Evolutionary conservation across 2,329 filamentous ascomycete genomes (phyloP).

Genomic region (Tolypocladium cylindrosporum): DNA sequence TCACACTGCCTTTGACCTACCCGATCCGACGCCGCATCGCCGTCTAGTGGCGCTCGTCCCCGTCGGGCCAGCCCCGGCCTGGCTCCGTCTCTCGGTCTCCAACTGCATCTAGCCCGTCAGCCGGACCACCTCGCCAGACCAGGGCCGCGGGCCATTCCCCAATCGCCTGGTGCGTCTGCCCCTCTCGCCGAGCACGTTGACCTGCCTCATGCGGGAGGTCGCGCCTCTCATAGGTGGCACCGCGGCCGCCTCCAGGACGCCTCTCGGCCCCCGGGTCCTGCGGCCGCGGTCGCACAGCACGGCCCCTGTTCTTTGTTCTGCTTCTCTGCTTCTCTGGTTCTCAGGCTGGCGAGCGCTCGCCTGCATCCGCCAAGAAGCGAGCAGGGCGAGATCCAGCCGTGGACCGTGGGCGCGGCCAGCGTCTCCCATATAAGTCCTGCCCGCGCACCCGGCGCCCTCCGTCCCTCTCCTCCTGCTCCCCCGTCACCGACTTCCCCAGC

Average conservation of each 20-base stretch:
- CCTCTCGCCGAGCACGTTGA: constrained; percentile 2
- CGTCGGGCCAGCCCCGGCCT: background rate
- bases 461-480: background rate
- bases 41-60: background rate
- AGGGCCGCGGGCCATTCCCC: background rate
- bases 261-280: background rate
- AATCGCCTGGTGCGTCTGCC: background rate
- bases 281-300: background rate
- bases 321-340: no score
- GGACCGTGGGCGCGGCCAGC: background rate
- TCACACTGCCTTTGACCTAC: background rate
- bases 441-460: background rate
- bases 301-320: no score
- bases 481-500: background rate
- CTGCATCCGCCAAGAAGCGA: background rate
- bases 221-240: constrained; percentile 16
- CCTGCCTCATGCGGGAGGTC: constrained; percentile 18
- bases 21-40: background rate
- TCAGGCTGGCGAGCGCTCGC: background rate
- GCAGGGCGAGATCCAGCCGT: background rate
- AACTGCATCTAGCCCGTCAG: background rate
- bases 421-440: background rate
- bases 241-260: constrained; percentile 1
- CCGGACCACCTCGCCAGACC: background rate
- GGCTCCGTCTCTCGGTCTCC: background rate